Evolutionary conservation across 129 eudicot genomes (phyloP).

Genomic region (Helichrysum umbraculigerum): DNA sequence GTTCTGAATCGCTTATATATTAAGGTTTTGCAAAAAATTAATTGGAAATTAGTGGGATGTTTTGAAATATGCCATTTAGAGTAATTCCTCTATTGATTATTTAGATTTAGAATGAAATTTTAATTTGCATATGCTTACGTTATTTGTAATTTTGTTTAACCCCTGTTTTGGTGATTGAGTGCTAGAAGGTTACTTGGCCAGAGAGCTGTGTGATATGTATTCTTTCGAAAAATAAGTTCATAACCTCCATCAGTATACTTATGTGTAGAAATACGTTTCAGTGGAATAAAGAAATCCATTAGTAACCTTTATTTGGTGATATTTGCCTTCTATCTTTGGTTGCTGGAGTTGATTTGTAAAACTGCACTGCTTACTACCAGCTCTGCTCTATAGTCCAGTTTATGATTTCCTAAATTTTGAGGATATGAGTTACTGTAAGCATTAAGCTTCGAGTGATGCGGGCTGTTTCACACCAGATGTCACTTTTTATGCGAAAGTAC

Average conservation of each 20-base stretch:
- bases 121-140: too few relatives aligned
- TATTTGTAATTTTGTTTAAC: neutral
- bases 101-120: neutral
- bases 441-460: neutral
- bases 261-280: neutral
- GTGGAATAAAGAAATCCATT: neutral
- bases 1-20: conserved; percentile 6
- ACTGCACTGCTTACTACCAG: neutral
- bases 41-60: too few relatives aligned
- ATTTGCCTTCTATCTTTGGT: neutral
- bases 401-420: neutral
- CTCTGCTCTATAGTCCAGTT: conserved; percentile 10
- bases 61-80: neutral
- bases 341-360: conserved; percentile 4
- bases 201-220: neutral
- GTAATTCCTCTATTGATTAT: neutral
- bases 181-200: neutral
- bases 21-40: neutral
- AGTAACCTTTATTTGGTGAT: neutral
- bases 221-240: conserved; percentile 9
- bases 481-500: too few relatives aligned
- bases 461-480: neutral
- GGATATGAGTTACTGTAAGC: neutral
- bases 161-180: conserved; percentile 20
- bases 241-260: conserved; percentile 2